Base-by-base conservation (phyloP, 2,329 filamentous ascomycete genomes). In the Trichoderma sp. region DNA sequence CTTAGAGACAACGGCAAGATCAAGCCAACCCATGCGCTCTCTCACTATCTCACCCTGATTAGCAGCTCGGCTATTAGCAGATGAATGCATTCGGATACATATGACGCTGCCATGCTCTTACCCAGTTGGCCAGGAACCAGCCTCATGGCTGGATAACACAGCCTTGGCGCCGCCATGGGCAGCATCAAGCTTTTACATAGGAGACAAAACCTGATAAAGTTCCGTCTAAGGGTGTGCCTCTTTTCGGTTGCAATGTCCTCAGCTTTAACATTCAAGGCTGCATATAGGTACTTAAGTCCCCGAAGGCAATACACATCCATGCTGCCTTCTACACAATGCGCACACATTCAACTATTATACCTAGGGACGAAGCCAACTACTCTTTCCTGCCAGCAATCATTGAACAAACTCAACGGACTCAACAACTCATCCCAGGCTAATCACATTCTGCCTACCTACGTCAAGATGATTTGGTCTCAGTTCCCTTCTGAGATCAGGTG, bases 401-500 rank as follows among this genome's bases (percentile, higher is more conserved):
- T 26, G 15, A n/a, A 41, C 19, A 48, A 39, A 59, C n/a, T 48
- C 28, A 48, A 58, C 26, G 17, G 21, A 34, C 3, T 48, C 7
- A 24, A 15, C 7, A 59, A 39, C 14, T 14, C 15, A 48, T 59
- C 19, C 5, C 44, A 48, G 56, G 28, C 5, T 15, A 26, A 26
- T 14, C 55, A 48, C 55, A 34, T 41, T 34, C 44, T 59, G 17
- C 21, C 28, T 48, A n/a, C 39, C 44, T 59, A 39, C 21, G 34
- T 51, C 57, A 61, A 51, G 57, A 61, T 61, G 57, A 51, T 43
- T 30, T 61, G 47, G 57, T 61, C 57, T 51, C 45, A 61, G 45
- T 17, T 21, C 57, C 47, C 57, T 43, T 7, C 21, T 24, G 57
- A 61, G 43, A 12, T 51, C 48, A 58, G 30, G 41, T 21, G 26